Conservation (phyloP, 352 stramenopile species). For the Blastocystis sp. region DNA sequence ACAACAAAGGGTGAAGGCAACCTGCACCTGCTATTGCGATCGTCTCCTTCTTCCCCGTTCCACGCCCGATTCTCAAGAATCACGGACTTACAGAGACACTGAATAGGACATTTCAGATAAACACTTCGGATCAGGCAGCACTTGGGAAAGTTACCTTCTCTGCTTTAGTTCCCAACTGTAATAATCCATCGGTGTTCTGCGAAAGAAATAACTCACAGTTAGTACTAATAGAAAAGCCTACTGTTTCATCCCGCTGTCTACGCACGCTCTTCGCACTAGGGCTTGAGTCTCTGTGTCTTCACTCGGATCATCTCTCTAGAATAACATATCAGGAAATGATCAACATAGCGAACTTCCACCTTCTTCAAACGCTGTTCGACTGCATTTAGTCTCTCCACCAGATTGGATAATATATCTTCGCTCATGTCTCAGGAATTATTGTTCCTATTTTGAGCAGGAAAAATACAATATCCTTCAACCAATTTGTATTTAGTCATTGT, state of each 20-base stretch:
- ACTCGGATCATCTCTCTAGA: constrained; percentile 47
- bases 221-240: background rate
- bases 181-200: constrained; percentile 44
- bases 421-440: background rate
- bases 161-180: constrained; percentile 47
- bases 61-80: constrained; percentile 59
- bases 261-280: constrained; percentile 3
- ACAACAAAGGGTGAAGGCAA: background rate
- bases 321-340: background rate
- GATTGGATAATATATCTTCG: background rate
- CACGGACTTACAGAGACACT: constrained; percentile 55
- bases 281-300: constrained; percentile 35
- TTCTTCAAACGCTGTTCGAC: constrained; percentile 44
- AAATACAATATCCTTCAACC: background rate
- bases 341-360: background rate
- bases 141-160: background rate
- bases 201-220: constrained; percentile 36
- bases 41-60: constrained; percentile 43
- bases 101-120: constrained; percentile 45
- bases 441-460: background rate
- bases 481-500: background rate
- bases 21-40: background rate
- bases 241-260: constrained; percentile 44
- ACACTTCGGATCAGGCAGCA: background rate
- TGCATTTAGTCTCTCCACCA: background rate